Evolutionary conservation across 2,329 filamentous ascomycete species (phyloP).

Genomic region (Scleromitrula shiraiana): DNA sequence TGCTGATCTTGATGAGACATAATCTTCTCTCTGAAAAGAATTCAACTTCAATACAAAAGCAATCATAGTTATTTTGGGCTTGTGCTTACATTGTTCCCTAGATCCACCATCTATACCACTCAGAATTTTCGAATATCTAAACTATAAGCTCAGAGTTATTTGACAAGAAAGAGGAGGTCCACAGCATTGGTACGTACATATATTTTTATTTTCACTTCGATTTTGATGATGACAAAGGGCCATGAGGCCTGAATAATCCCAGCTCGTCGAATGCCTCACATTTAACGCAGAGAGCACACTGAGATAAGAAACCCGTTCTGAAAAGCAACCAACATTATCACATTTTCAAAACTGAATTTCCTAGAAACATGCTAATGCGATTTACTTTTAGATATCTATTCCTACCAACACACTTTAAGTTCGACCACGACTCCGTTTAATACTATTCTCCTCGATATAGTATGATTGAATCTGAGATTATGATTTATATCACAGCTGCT

Average conservation of each 20-base stretch:
- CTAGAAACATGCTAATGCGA: neutral
- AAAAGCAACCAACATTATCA: conserved; percentile 9
- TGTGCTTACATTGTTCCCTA: no score
- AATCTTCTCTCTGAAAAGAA: conserved; percentile 46
- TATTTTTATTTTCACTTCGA: neutral
- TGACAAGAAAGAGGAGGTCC: no score
- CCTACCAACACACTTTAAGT: no score
- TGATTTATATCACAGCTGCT: no score
- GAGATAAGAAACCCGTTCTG: conserved; percentile 59
- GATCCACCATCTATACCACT: no score
- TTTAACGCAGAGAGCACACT: conserved; percentile 71
- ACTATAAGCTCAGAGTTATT: no score
- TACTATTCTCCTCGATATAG: no score
- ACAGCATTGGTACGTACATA: conserved; percentile 1
- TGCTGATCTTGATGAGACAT: conserved; percentile 39
- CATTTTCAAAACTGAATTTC: neutral
- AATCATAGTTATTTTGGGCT: no score
- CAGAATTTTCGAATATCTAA: no score
- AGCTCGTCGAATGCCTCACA: conserved; percentile 96
- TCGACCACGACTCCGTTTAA: no score
- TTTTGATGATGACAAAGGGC: conserved; percentile 97
- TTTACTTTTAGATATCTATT: neutral
- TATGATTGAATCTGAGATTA: no score
- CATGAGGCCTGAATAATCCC: conserved; percentile 91
- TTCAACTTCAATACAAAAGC: no score